Evolutionary conservation across 257 asterid genomes (phyloP).

Genomic region (Agastache rugosa): DNA sequence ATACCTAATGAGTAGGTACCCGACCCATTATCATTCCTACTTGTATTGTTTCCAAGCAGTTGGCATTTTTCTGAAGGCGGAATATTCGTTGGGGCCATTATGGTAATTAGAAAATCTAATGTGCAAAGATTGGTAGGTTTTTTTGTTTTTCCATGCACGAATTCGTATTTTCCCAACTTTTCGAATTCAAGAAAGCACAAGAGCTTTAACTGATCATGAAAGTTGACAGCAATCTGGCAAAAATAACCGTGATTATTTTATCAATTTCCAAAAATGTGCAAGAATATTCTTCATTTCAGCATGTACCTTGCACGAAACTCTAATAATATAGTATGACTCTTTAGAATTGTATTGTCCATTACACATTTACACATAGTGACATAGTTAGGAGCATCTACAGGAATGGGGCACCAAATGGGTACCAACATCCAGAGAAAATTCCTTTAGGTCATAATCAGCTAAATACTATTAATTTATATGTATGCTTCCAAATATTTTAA

Average conservation of each 20-base stretch:
- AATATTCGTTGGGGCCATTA: slow-evolving; percentile 15
- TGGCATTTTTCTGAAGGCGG: slow-evolving; percentile 28
- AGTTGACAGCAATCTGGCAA: background rate
- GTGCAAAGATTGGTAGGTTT: slow-evolving; percentile 26
- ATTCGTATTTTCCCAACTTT: background rate
- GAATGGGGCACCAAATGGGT: too few relatives aligned
- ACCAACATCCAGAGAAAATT: too few relatives aligned
- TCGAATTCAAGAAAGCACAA: slow-evolving; percentile 19
- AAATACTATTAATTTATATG: too few relatives aligned
- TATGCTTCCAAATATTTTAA: too few relatives aligned
- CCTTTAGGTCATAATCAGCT: too few relatives aligned
- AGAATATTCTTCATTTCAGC: slow-evolving; percentile 3
- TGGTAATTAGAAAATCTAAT: slow-evolving; percentile 19
- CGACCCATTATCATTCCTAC: too few relatives aligned
- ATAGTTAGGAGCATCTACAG: too few relatives aligned
- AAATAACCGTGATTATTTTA: background rate
- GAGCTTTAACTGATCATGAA: slow-evolving; percentile 12
- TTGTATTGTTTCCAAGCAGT: background rate
- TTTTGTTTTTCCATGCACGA: background rate
- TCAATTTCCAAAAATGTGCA: slow-evolving; percentile 2
- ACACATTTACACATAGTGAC: too few relatives aligned
- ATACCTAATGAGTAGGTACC: too few relatives aligned
- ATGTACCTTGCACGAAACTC: background rate
- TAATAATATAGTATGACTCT: background rate
- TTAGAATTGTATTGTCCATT: background rate